Evolutionary conservation across 257 asterid species (phyloP), one percentile per base, ranked within the genome.

Genomic region (Solanum dulcamara): DNA sequence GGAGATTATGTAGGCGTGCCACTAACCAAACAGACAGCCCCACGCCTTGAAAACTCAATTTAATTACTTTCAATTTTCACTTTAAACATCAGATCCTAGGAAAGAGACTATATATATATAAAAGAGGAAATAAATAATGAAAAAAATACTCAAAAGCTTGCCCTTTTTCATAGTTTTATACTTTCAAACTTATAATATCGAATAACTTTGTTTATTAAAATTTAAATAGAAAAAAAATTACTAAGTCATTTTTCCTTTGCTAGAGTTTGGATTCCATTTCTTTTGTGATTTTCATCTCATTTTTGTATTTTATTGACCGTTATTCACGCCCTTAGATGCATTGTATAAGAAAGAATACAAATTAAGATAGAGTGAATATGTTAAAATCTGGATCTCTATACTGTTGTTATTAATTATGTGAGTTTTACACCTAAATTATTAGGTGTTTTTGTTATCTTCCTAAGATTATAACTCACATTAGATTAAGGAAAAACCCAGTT

Each of bases 1-100:
- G 92, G 74, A 84, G 91, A 89, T 86, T 89, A 75, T 85, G 87
- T 86, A 87, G 88, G 96, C 92, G 90, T 92, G 95, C 89, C 85
- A 88, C 83, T 85, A 70, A 81, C 84, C 72, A 80, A 83, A 87
- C 87, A 88, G 91, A 89, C 89, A 88, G 88, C 86, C 89, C 86
- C 94, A 92, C 90, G 90, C 93, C 92, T 92, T 80, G 64, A 86
- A 83, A 83, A 88, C 77, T 35, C 11, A 30, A 26, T 15, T 77
- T 46, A 24, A 26, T 46, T 24, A 40, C 6, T 71, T 75, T 46
- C 10, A 15, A 44, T 46, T 33, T 71, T 83, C 71, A 35, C 51
- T 60, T 79, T 38, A 75, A 88, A 40, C 92, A 86, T 85, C 93
- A 81, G 91, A 91, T 92, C 93, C 93, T 74, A 91, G 89, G 87